Percentiles rank a stretch among this genome's conserved stretches.
Conservation (phyloP, 345 rosid species). For the Lagerstroemia speciosa region DNA sequence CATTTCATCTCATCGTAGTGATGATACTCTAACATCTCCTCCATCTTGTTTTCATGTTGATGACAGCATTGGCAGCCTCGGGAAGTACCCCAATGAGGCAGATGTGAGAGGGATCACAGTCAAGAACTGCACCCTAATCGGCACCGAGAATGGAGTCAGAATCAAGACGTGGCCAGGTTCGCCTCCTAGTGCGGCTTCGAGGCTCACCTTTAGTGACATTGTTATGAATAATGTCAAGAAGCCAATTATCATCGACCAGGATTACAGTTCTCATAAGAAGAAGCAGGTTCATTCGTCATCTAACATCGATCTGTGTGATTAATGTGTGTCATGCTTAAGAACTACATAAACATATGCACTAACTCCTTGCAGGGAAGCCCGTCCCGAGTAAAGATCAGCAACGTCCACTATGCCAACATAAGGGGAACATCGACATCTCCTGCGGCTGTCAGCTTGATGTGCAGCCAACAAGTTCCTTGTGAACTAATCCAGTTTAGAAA, state of each 20-base stretch:
- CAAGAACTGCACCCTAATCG: conserved; percentile 35
- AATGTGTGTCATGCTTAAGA: too few relatives aligned
- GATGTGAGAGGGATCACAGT: conserved; percentile 44
- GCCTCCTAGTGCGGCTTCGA: conserved; percentile 33
- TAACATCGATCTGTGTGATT: too few relatives aligned
- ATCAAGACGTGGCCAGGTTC: conserved; percentile 63
- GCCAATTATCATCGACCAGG: conserved; percentile 70
- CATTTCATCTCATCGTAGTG: background rate
- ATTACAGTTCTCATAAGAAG: conserved; percentile 15
- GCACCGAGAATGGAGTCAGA: conserved; percentile 55
- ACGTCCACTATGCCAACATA: conserved; percentile 35
- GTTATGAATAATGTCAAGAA: conserved; percentile 40
- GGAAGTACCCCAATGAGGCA: conserved; percentile 42
- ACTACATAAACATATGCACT: background rate
- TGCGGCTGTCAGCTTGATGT: conserved; percentile 31
- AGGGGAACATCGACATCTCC: conserved; percentile 37
- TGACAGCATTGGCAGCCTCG: conserved; percentile 70
- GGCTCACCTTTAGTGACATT: conserved; percentile 35
- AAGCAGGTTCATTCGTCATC: conserved; percentile 18
- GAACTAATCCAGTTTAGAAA: conserved; percentile 22
- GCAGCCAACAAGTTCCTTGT: conserved; percentile 50
- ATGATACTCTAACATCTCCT: background rate
- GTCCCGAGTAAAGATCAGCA: conserved; percentile 40
- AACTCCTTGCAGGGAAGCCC: conserved; percentile 12
- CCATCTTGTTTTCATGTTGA: background rate